Evolutionary conservation across 2,329 filamentous ascomycete genomes (phyloP).

Genomic region (Claviceps cyperi): DNA sequence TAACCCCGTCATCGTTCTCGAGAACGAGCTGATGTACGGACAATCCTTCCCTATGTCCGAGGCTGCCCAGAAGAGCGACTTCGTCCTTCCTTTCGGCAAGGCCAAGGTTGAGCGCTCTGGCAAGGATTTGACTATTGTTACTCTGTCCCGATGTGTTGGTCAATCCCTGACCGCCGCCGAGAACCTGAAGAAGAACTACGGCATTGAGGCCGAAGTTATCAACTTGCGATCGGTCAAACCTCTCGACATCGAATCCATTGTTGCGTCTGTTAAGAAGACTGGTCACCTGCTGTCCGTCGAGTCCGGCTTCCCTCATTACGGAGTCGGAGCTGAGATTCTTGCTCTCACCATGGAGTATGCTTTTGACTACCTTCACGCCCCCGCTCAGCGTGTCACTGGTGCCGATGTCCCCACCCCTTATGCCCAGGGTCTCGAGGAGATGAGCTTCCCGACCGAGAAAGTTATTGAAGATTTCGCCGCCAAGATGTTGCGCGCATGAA

Average conservation of each 20-base stretch:
- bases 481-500: constrained; percentile 73
- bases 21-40: constrained; percentile 88
- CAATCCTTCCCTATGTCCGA: constrained; percentile 94
- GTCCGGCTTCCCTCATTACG: constrained; percentile 91
- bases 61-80: constrained; percentile 89
- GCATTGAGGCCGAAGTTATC: constrained; percentile 89
- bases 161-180: constrained; percentile 81
- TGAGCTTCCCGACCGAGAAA: constrained; percentile 84
- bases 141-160: constrained; percentile 87
- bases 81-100: constrained; percentile 94
- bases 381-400: constrained; percentile 85
- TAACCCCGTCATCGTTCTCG: constrained; percentile 85
- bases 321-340: constrained; percentile 83
- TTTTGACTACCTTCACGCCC: constrained; percentile 93
- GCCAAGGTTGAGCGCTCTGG: constrained; percentile 96
- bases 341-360: constrained; percentile 94
- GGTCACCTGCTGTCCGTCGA: constrained; percentile 81
- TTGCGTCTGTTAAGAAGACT: constrained; percentile 98
- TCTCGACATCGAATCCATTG: constrained; percentile 83
- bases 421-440: constrained; percentile 80
- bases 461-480: constrained; percentile 78
- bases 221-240: constrained; percentile 97
- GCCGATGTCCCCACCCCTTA: constrained; percentile 97
- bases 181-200: constrained; percentile 89
- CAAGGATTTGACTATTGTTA: constrained; percentile 92